Evolutionary conservation across 2,329 filamentous ascomycete genomes (phyloP).

Genomic region (Verticillium klebahnii): DNA sequence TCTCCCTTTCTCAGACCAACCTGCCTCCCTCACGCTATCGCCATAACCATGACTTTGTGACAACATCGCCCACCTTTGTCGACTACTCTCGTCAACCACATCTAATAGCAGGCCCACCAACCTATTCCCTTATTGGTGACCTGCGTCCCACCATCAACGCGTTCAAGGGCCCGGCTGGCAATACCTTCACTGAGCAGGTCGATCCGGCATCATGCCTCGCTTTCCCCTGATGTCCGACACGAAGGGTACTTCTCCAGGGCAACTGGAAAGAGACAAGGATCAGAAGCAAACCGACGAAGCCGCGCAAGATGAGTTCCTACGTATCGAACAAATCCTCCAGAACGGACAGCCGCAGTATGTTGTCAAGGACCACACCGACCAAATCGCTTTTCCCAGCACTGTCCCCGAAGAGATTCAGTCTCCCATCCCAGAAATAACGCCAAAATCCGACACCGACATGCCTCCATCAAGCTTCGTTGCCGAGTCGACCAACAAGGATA

Average conservation of each 20-base stretch:
- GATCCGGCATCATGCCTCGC: background rate
- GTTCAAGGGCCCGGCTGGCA: no score
- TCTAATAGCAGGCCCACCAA: background rate
- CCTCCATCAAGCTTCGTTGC: background rate
- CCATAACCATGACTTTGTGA: background rate
- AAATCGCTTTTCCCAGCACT: conserved; percentile 24
- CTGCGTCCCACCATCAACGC: no score
- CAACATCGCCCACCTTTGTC: background rate
- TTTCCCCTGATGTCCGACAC: background rate
- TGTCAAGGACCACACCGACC: conserved; percentile 23
- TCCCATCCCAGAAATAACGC: conserved; percentile 1
- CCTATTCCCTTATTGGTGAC: background rate
- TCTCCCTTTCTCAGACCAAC: no score
- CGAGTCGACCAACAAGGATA: background rate
- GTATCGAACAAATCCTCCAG: conserved; percentile 18
- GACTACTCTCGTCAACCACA: background rate
- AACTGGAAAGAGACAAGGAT: background rate
- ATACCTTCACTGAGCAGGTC: background rate
- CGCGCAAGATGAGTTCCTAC: conserved; percentile 12
- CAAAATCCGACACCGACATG: background rate
- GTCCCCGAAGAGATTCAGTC: conserved; percentile 24
- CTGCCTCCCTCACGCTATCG: background rate
- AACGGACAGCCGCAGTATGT: conserved; percentile 22
- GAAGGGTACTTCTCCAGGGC: background rate
- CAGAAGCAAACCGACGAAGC: background rate